Evolutionary conservation across 805 yeast species (phyloP), one percentile per base, ranked within the genome.

Genomic region (Monosporozyma siamensis): DNA sequence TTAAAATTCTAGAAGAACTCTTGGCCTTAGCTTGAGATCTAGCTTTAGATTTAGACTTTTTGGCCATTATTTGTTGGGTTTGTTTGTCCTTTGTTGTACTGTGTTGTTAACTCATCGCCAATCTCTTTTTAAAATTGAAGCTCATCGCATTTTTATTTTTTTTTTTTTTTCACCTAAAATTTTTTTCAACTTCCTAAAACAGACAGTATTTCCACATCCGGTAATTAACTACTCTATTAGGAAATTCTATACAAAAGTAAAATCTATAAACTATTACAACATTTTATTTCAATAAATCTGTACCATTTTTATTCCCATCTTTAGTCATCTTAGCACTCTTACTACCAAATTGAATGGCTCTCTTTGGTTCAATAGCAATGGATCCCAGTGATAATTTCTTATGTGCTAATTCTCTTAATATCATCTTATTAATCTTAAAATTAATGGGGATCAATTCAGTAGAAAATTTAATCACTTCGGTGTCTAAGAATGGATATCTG

Each of bases 321-420:
- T 90, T 90, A 3, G 78, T 70, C 81, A 92, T 78, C 61, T 90
- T 94, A 1, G 99, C 98, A 56, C 95, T 82, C 48, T 83, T 80
- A 0, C 97, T 85, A 0, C 99, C 99, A 61, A 92, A 92, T 57
- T 92, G 98, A 46, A 92, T 88, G 0, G 99, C 99, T 38, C 99
- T 69, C 57, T 92, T 92, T 1, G 82, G 77, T 56, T 92, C 97
- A 18, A 69, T 66, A 14, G 77, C 65, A 0, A 88, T 92, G 58
- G 70, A 71, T 0, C 48, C 57, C 26, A 86, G 56, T 0, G 71
- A 73, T 15, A 81, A 49, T 0, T 52, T 58, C 0, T 48, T 49
- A 12, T 35, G 35, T 0, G 97, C 96, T 6, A 84, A 54, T 39
- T 66, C 61, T 39, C 97, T 63, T 34, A 92, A 63, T 1, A 82